Base-by-base conservation (phyloP, 1,284 basidiomycete genomes). In the Phylloporus sp. region DNA sequence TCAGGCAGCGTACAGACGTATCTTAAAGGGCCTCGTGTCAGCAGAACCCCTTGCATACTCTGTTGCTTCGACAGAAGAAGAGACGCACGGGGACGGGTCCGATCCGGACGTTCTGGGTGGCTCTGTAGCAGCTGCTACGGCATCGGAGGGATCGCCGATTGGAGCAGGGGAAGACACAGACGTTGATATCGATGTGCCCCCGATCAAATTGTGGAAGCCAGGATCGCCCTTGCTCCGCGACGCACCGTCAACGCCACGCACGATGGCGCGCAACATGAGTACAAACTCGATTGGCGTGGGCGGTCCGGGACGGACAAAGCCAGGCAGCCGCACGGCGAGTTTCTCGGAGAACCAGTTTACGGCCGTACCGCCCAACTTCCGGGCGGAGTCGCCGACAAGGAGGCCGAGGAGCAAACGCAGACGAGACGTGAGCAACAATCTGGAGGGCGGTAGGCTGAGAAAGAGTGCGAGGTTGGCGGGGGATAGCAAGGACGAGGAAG, bases 1-100 rank as follows among this genome's bases (percentile, higher is more conserved):
- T 4, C 91, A 92, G 70, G 82, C 82, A 0, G 91, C 87, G 3
- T 93, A 90, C 70, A 82, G 88, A 22, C 78, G 78, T 1, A 78
- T 91, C 11, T 68, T 89, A 13, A 72, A 72, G 44, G 60, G 69
- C 24, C 70, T 84, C 55, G 62, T 49, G 1, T 61, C 68, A 24
- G 65, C 72, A 29, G 67, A 56, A 17, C 32, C 56, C 8, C 56
- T 37, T 1, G 24, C 44, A 11, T 54, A 47, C 3, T 26, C 52
- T 55, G n/a, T 13, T 10, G 40, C 20, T 3, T 20, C 44, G 7
- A 18, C 52, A 4, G 24, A 56, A 51, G 54, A 60, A 37, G 60
- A 51, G 22, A 50, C 1, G 22, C 20, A 60, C 3, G 61, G 53
- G 7, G 71, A 72, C 0, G 69, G 69, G 2, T 71, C 61, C 44